phyloP scores from a whole-genome alignment of 176 grass and related monocot species.

The Olyra latifolia region DNA sequence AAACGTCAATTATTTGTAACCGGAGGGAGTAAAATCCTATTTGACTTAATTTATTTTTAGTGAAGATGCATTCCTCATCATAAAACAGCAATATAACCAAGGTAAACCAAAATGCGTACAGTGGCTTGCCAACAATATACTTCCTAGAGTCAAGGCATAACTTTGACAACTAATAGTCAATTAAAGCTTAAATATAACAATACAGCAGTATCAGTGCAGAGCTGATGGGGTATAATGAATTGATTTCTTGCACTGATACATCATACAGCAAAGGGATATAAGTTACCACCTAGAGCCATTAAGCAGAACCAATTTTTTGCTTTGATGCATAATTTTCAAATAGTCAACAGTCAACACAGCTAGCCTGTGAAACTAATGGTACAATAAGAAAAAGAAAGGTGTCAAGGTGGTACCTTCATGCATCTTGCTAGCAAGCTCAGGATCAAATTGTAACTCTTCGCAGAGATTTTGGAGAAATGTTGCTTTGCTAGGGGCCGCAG shows the following conservation, averaged over 20 bases:
- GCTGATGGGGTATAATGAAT: neutral
- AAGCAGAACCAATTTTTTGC: neutral
- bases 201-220: neutral
- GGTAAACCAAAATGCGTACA: conserved; percentile 23
- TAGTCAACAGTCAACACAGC: neutral
- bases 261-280: neutral
- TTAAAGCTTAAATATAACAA: neutral
- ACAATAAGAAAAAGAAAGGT: conserved; percentile 8
- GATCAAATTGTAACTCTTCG: conserved; percentile 87
- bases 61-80: conserved; percentile 3
- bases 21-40: too few relatives aligned
- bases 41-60: neutral
- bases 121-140: neutral
- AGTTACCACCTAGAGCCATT: neutral
- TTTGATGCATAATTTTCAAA: neutral
- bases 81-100: conserved; percentile 4
- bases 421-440: conserved; percentile 86
- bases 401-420: conserved; percentile 81
- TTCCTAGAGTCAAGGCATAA: neutral
- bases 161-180: conserved; percentile 8
- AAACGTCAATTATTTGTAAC: too few relatives aligned
- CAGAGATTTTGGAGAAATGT: conserved; percentile 92
- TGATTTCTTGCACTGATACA: neutral
- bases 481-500: conserved; percentile 87
- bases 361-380: conserved; percentile 20